A percentile compares a stretch with the other conserved stretches of the same genome.
These are phyloP conservation scores for Pugionium dolabratum DNA, from an alignment of 345 rosid species.

Conservation along the genomic window DNA sequence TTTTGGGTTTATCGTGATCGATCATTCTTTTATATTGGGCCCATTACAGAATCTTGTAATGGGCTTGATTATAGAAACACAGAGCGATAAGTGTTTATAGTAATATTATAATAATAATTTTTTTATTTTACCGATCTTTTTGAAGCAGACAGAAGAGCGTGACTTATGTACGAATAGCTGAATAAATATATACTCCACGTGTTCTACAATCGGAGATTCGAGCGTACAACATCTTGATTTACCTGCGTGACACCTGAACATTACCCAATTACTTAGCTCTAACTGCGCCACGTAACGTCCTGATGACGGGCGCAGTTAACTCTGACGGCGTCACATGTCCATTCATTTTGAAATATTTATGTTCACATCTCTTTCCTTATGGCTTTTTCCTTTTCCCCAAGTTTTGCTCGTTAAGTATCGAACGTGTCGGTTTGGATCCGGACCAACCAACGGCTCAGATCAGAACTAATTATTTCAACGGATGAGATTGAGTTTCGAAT, in stretches of 20 bases:
- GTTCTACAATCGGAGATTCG: background rate
- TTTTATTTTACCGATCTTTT: background rate
- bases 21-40: background rate
- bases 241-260: slow-evolving; percentile 35
- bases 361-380: too few species aligned
- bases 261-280: slow-evolving; percentile 27
- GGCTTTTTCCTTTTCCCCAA: too few species aligned
- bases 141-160: slow-evolving; percentile 34
- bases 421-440: slow-evolving; percentile 26
- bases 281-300: slow-evolving; percentile 33
- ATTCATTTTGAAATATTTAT: background rate
- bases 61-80: slow-evolving; percentile 7
- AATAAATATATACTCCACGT: slow-evolving; percentile 27
- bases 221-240: background rate
- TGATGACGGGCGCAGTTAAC: slow-evolving; percentile 30
- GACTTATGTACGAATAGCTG: slow-evolving; percentile 34
- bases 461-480: background rate
- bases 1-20: slow-evolving; percentile 11
- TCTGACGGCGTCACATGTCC: slow-evolving; percentile 35
- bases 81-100: too few species aligned
- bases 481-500: slow-evolving; percentile 9
- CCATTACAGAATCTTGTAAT: background rate
- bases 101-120: too few species aligned
- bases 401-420: slow-evolving; percentile 30
- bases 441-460: slow-evolving; percentile 38